Base-by-base conservation (phyloP, 2,329 filamentous ascomycete genomes). In the Ceratocystis papillata region DNA sequence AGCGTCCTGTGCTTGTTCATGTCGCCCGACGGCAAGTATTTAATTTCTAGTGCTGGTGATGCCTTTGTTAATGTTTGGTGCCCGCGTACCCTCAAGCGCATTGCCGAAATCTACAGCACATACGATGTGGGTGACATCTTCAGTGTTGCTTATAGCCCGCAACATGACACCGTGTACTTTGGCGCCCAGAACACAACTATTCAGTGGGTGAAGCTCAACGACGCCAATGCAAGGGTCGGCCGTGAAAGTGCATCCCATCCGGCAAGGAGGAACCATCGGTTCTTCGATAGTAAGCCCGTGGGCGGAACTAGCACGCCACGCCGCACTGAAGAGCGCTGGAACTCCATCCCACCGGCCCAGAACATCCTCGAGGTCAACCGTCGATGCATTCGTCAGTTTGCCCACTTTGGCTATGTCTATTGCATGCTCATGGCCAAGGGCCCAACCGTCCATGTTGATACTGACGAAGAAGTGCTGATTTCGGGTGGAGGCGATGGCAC, bases 121-220 rank as follows among this genome's bases (percentile, higher is more conserved):
- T 93, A 96, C 75, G 94, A 97, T 71, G 89, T 96, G 50, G 94
- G 94, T 68, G 94, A 99, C 77, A 85, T 99, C 67, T 97, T 97
- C 74, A 96, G 90, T 71, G 87, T 96, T n/a, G 88, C 87, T 1
- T 96, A 96, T 75, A 96, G 91, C 3, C 78, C 85, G 5, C 82
- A 85, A 70, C 80, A 90, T 71, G 83, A 93, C 70, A 96, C 88
- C 0, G 82, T 96, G 3, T 97, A 96, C 74, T 83, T 96, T 55
- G 94, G 94, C 67, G 90, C 91, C 0, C 94, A 97, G 73, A 96
- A 97, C 73, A 94, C 91, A 6, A 90, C 88, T 48, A 94, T 96
- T 64, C 92, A 96, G 80, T 99, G 94, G 94, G 88, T 90, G 71
- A 82, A 86, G 69, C 77, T 96, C 65, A 83, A 83, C 71, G 83